These are phyloP conservation scores for Penicillium paxilli DNA, from an alignment of 495 filamentous ascomycete species.

Conservation along the genomic window DNA sequence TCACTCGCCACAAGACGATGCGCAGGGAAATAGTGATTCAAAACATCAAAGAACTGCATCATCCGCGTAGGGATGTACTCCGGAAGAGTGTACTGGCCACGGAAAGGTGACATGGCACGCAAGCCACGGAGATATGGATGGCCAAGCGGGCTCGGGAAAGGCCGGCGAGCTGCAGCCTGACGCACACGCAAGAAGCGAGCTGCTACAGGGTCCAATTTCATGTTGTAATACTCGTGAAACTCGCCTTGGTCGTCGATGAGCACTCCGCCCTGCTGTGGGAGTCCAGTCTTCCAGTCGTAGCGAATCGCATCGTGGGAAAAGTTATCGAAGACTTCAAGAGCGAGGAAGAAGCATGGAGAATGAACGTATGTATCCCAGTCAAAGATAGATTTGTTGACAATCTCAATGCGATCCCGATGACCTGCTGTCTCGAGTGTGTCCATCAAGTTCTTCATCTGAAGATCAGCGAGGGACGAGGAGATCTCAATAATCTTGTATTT, in stretches of 20 bases:
- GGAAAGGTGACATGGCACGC: conserved; percentile 61
- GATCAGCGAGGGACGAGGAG: conserved; percentile 69
- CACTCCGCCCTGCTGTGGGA: conserved; percentile 81
- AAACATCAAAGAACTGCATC: conserved; percentile 94
- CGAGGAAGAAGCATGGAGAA: conserved; percentile 93
- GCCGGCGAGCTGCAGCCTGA: conserved; percentile 58
- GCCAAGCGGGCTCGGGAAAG: conserved; percentile 56
- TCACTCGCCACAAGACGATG: conserved; percentile 89
- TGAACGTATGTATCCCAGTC: conserved; percentile 85
- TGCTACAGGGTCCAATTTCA: conserved; percentile 76
- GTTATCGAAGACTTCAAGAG: conserved; percentile 99
- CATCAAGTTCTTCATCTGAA: conserved; percentile 72
- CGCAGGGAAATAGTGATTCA: conserved; percentile 80
- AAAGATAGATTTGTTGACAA: conserved; percentile 93
- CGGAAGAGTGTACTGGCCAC: conserved; percentile 69
- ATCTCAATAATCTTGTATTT: conserved; percentile 97
- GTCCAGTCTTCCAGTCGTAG: conserved; percentile 73
- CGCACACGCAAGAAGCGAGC: conserved; percentile 79
- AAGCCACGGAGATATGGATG: conserved; percentile 57
- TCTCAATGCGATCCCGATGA: conserved; percentile 85
- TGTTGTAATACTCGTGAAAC: conserved; percentile 89
- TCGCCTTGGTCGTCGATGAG: conserved; percentile 84
- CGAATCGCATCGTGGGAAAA: conserved; percentile 93
- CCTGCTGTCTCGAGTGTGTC: conserved; percentile 62
- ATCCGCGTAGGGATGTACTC: conserved; percentile 94